Percentiles rank a stretch among this genome's conserved stretches.
Conservation (phyloP, 108 stramenopile species). For the Nitzschia inconspicua region DNA sequence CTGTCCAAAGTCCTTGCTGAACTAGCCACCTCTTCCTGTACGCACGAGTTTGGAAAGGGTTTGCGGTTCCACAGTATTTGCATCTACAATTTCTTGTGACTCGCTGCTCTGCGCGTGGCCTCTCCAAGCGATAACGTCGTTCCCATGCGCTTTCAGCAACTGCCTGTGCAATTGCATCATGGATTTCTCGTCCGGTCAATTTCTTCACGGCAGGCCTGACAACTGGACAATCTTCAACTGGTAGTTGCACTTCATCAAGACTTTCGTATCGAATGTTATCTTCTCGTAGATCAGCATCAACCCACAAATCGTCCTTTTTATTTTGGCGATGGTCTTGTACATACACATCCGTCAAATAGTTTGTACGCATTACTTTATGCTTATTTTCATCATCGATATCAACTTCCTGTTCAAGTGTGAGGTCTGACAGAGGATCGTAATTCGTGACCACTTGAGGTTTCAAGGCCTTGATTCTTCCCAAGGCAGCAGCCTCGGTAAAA, state of each 20-base stretch:
- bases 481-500: slow-evolving; percentile 19
- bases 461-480: slow-evolving; percentile 14
- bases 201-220: not conserved
- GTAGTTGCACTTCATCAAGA: slow-evolving; percentile 20
- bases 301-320: slow-evolving; percentile 1
- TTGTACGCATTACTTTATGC: slow-evolving; percentile 17
- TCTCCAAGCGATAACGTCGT: slow-evolving; percentile 21
- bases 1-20: slow-evolving; percentile 4
- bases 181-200: not conserved
- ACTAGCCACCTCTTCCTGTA: slow-evolving; percentile 26
- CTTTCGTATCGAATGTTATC: not conserved
- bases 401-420: not conserved
- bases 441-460: not conserved
- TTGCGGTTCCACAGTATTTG: slow-evolving; percentile 19
- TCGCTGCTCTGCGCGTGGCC: slow-evolving; percentile 11
- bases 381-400: slow-evolving; percentile 20
- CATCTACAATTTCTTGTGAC: slow-evolving; percentile 16
- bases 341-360: slow-evolving; percentile 17
- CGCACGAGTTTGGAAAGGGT: slow-evolving; percentile 19
- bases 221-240: slow-evolving; percentile 2
- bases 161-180: slow-evolving; percentile 9
- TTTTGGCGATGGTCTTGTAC: not conserved
- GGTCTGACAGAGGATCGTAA: not conserved
- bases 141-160: slow-evolving; percentile 27
- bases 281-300: slow-evolving; percentile 1